Base-by-base conservation (phyloP, 768 basidiomycete species). In the Strobilomyces dryophilus region DNA sequence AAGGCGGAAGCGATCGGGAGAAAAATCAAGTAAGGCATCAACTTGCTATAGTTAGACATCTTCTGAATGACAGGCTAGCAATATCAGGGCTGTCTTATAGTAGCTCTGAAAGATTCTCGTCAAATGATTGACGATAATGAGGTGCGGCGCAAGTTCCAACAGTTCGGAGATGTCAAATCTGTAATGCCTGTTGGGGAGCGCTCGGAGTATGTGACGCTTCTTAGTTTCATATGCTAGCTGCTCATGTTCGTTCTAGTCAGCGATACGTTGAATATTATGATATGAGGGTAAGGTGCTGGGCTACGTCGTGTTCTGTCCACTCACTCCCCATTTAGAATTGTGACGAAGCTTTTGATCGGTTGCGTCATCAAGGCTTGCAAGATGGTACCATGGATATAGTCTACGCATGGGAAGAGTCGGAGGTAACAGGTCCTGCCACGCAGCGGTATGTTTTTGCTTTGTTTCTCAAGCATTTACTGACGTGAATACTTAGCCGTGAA, bases 201-300 rank as follows among this genome's bases (percentile, higher is more conserved):
- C 37, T 68, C 71, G 39, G 85, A 90, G 87, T 83, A 61, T 50
- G 76, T 66, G 45, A 44, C 31, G 6, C 4, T 29, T 14, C 32
- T 15, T 27, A 1, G 42, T 12, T n/a, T 4, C 42, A 12, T 20
- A 47, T 11, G 8, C 14, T 35, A 20, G 24, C 50, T 48, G 26
- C 54, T 62, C n/a, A 56, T 36, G 41, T 35, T 47, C 11, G 49
- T 26, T 27, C 8, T 54, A 98, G 93, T 60, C 89, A 92, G 61
- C 85, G 90, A 53, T 84, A 90, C 58, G 88, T 98, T n/a, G 94
- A 98, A 66, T 94, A 84, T 65, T 99, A 86, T 65, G 97, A 99
- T 65, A 90, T 81, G 21, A 74, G 92, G 67, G 92, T 89, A 58
- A 67, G 83, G 61, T 4, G 7, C 18, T 3, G 39, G 45, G 17